phyloP scores from a whole-genome alignment of 1,284 basidiomycete genomes.

The Pseudozyma hubeiensis region DNA sequence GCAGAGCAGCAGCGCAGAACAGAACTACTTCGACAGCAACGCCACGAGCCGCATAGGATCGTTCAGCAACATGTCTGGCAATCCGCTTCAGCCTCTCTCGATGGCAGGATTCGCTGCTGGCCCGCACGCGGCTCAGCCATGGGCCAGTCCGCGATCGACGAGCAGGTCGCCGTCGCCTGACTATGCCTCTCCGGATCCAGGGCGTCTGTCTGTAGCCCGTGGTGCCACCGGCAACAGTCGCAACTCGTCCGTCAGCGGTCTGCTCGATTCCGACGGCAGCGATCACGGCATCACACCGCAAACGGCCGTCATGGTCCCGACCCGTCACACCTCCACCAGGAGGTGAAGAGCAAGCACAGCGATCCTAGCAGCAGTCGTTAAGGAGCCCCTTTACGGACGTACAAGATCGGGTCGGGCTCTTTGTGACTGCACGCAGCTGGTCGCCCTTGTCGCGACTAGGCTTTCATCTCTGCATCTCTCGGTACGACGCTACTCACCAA shows the following conservation, averaged over 20 bases:
- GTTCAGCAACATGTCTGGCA: slow-evolving; percentile 36
- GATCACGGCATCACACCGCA: slow-evolving; percentile 19
- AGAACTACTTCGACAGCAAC: slow-evolving; percentile 37
- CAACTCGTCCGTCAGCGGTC: slow-evolving; percentile 29
- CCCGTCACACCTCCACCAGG: slow-evolving; percentile 12
- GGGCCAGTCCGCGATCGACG: slow-evolving; percentile 28
- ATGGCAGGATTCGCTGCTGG: slow-evolving; percentile 14
- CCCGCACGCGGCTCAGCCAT: slow-evolving; percentile 16
- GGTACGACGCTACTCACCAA: too few species aligned
- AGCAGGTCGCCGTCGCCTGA: slow-evolving; percentile 34
- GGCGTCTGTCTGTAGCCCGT: slow-evolving; percentile 11
- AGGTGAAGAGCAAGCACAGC: slow-evolving; percentile 2
- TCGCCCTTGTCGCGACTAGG: too few species aligned
- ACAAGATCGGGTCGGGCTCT: too few species aligned
- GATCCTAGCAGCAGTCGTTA: too few species aligned
- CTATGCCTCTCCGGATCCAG: slow-evolving; percentile 14
- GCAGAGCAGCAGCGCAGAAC: slow-evolving; percentile 36
- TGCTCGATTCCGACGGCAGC: slow-evolving; percentile 42
- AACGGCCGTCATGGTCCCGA: slow-evolving; percentile 25
- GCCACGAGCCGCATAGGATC: slow-evolving; percentile 44
- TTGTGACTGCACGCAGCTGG: too few species aligned
- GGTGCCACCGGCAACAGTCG: slow-evolving; percentile 7
- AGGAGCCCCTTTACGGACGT: too few species aligned
- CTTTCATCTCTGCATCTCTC: not conserved
- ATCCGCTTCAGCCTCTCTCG: slow-evolving; percentile 35